Evolutionary conservation across 177 flowering plant genomes (phyloP).

Genomic region (Vitis hybrid): DNA sequence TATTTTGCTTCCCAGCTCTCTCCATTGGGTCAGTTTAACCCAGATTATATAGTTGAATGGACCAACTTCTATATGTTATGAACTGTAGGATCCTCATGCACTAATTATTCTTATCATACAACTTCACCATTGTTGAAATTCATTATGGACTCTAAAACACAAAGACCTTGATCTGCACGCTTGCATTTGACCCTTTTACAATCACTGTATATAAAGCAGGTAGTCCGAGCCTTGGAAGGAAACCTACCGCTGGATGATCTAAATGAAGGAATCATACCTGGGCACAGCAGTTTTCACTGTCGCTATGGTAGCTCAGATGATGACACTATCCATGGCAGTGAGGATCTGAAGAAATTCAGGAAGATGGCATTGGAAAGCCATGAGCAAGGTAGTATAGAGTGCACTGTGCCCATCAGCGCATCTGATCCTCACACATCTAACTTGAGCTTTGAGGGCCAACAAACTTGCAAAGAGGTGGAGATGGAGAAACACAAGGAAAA

Average conservation of each 20-base stretch:
- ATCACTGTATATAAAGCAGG: conserved; percentile 28
- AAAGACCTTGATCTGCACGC: not conserved
- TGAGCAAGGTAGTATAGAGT: conserved; percentile 38
- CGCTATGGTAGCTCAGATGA: conserved; percentile 50
- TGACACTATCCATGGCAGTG: conserved; percentile 42
- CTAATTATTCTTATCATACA: not conserved
- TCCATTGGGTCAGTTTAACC: not conserved
- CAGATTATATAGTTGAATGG: not conserved
- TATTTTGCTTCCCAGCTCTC: not conserved
- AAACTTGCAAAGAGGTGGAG: conserved; percentile 32
- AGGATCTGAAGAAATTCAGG: conserved; percentile 56
- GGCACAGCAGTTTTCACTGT: conserved; percentile 36
- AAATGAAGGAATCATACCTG: conserved; percentile 43
- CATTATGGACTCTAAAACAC: not conserved
- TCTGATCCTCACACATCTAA: conserved; percentile 36
- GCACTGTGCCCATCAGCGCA: conserved; percentile 48
- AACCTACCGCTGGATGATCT: conserved; percentile 48
- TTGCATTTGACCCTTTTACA: not conserved
- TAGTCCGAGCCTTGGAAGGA: conserved; percentile 70
- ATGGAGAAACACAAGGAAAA: conserved; percentile 11
- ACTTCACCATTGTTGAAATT: not conserved
- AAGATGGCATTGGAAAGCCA: conserved; percentile 55
- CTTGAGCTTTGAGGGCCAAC: conserved; percentile 42
- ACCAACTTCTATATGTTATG: not conserved
- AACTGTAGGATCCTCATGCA: not conserved